Conservation (phyloP, 2,329 filamentous ascomycete species). For the Aspergillus carbonarius region DNA sequence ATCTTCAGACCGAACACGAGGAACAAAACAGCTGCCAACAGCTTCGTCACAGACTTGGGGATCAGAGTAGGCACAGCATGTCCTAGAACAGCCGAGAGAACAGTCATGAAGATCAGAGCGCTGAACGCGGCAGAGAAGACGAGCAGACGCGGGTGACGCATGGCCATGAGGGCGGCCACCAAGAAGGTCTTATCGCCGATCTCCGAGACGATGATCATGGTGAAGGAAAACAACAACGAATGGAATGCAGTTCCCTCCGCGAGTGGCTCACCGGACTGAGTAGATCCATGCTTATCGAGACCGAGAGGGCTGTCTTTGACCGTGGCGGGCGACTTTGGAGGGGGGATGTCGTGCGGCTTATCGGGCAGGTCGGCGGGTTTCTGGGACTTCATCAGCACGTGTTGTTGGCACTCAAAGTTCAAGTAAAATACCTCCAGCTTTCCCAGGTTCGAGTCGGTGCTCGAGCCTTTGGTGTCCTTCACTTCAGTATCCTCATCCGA, state of each 20-base stretch:
- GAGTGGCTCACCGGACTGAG: conserved; percentile 29
- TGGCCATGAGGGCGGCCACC: conserved; percentile 95
- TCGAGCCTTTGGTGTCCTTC: conserved; percentile 42
- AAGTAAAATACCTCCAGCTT: conserved; percentile 54
- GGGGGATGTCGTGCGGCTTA: conserved; percentile 71
- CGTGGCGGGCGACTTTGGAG: conserved; percentile 57
- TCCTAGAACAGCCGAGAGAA: conserved; percentile 87
- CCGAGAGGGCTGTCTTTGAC: conserved; percentile 39
- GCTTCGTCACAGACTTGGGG: conserved; percentile 85
- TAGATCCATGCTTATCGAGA: conserved; percentile 32
- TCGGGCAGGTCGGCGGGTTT: conserved; percentile 80
- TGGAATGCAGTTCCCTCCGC: conserved; percentile 57
- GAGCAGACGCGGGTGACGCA: conserved; percentile 91
- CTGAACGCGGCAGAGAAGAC: conserved; percentile 95
- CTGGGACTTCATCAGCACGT: conserved; percentile 42
- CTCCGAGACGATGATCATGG: conserved; percentile 97
- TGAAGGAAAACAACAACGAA: conserved; percentile 86
- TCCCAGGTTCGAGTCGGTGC: conserved; percentile 46
- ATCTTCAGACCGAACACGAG: conserved; percentile 84
- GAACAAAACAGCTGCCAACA: conserved; percentile 81
- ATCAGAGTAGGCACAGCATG: conserved; percentile 89
- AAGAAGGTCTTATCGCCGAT: conserved; percentile 98
- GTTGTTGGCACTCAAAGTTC: too few species aligned
- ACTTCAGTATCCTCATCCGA: conserved; percentile 37
- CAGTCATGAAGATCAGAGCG: conserved; percentile 89